These are phyloP conservation scores for Clavispora phyllophila DNA, from an alignment of 805 yeast genomes.

Conservation along the genomic window DNA sequence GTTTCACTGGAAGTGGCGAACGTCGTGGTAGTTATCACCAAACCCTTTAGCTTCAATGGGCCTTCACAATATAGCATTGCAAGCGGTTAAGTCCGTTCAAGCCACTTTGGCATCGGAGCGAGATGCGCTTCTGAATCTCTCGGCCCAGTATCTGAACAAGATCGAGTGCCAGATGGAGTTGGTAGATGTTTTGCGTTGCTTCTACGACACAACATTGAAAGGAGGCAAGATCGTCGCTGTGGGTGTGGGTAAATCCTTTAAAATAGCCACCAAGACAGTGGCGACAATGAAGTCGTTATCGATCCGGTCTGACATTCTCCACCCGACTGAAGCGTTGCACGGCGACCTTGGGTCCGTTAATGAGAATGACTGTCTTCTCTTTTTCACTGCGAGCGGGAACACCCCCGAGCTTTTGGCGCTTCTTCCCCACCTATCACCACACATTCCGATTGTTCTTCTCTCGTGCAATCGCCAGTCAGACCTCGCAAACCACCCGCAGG, in stretches of 20 bases:
- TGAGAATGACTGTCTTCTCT: slow-evolving; percentile 52
- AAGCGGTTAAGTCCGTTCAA: slow-evolving; percentile 31
- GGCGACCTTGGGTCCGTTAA: slow-evolving; percentile 79
- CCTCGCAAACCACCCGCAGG: slow-evolving; percentile 47
- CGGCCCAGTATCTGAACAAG: slow-evolving; percentile 42
- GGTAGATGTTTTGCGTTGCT: slow-evolving; percentile 36
- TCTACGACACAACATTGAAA: slow-evolving; percentile 22
- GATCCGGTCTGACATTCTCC: slow-evolving; percentile 60
- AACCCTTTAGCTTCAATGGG: background rate
- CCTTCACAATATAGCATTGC: slow-evolving; percentile 8
- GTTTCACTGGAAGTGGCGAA: background rate
- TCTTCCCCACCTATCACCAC: slow-evolving; percentile 51
- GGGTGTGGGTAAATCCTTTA: slow-evolving; percentile 83
- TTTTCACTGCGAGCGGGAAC: slow-evolving; percentile 77
- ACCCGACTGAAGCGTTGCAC: slow-evolving; percentile 85
- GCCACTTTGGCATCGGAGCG: slow-evolving; percentile 42
- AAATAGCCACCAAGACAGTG: slow-evolving; percentile 70
- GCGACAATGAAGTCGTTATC: slow-evolving; percentile 83
- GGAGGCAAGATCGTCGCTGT: slow-evolving; percentile 71
- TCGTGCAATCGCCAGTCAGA: slow-evolving; percentile 59
- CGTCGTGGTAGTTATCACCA: background rate
- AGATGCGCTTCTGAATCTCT: slow-evolving; percentile 42
- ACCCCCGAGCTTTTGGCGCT: slow-evolving; percentile 68
- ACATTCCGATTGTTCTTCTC: slow-evolving; percentile 53
- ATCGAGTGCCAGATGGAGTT: slow-evolving; percentile 43